Base-by-base conservation (phyloP, 2,329 filamentous ascomycete species). In the Sporothrix humicola region DNA sequence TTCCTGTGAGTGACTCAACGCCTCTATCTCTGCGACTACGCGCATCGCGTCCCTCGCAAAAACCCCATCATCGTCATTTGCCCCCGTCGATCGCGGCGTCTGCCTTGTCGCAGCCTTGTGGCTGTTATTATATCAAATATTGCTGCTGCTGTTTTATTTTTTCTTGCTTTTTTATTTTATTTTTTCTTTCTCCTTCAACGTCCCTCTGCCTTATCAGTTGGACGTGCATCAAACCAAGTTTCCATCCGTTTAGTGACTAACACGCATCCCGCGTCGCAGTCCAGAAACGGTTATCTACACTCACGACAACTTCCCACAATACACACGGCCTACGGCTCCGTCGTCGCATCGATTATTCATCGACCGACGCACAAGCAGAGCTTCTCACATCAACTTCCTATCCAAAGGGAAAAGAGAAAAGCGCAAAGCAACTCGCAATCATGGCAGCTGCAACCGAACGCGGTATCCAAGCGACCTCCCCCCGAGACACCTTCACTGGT, bases 401-500 rank as follows among this genome's bases (percentile, higher is more conserved):
- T 15, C 58, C 13, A 56, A 69, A 72, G 44, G 54, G 31, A 61
- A 73, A 73, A n/a, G 58, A 70, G 68, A 69, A 12, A 74, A 74
- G 1, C 42, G 72, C 56, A 56, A 69, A 63, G 71, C 85, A 84
- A 80, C 90, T 90, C 88, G 89, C 89, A 87, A 86, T 85, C 82
- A 87, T 89, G 89, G 86, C 87, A 87, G 85, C 88, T 85, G 87
- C 71, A 76, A 76, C 87, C 88, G 88, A 84, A 87, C 88, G 88
- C 87, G 88, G 90, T 87, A 91, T 90, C 84, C 86, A 86, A 80
- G 86, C 86, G 86, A 84, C 86, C 85, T 86, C 84, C 84, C 81
- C 81, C 85, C 88, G 88, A 90, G 89, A 91, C 89, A 89, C 88
- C 89, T 91, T 91, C 82, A 84, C 88, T 91, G 89, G 84, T 90